These are phyloP conservation scores for Batkoa obscura DNA, from an alignment of 371 early-diverging fungal genomes.

Conservation along the genomic window DNA sequence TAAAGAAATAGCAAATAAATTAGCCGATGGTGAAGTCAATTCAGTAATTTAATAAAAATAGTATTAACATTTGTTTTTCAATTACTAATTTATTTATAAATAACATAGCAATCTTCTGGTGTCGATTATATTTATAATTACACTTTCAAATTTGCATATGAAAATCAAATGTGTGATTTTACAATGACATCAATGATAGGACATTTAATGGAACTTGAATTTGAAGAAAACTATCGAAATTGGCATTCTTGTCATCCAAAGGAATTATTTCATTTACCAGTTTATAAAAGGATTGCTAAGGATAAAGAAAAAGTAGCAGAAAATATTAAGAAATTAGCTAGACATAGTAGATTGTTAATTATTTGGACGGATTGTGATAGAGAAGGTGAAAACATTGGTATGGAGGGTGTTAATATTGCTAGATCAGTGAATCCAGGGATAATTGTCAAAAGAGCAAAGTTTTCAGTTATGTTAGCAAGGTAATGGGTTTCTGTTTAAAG, in stretches of 20 bases:
- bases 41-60: background rate
- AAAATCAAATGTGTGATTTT: constrained; percentile 10
- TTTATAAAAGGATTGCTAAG: constrained; percentile 17
- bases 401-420: constrained; percentile 60
- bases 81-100: no score
- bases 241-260: constrained; percentile 40
- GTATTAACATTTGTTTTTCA: no score
- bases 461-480: constrained; percentile 56
- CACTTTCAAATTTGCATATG: constrained; percentile 22
- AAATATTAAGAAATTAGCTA: constrained; percentile 43
- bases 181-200: constrained; percentile 77
- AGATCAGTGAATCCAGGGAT: constrained; percentile 36
- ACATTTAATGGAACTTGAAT: constrained; percentile 50
- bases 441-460: constrained; percentile 50
- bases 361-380: constrained; percentile 99
- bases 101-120: no score
- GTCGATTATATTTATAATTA: constrained; percentile 26
- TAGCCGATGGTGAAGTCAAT: constrained; percentile 26
- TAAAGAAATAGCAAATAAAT: constrained; percentile 66
- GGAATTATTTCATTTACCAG: constrained; percentile 41
- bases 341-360: constrained; percentile 45
- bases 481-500: constrained; percentile 8
- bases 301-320: constrained; percentile 23
- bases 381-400: constrained; percentile 98
- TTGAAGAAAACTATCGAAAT: constrained; percentile 24